phyloP scores from a whole-genome alignment of 768 basidiomycete genomes.

The Collybia sp. region DNA sequence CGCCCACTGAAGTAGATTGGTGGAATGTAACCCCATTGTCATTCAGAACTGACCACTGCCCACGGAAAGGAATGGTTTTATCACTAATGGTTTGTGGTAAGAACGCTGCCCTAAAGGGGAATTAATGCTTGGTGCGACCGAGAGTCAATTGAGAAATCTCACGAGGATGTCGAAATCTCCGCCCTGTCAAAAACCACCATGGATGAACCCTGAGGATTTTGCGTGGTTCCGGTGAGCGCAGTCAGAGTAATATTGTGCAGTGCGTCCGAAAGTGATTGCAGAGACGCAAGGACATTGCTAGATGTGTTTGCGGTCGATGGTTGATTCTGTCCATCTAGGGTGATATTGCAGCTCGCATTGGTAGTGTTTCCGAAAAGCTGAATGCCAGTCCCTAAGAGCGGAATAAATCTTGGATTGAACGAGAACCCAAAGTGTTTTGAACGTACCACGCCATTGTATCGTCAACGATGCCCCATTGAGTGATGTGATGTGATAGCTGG shows the following conservation, averaged over 20 bases:
- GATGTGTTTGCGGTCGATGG: conserved; percentile 12
- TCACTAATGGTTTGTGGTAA: conserved; percentile 36
- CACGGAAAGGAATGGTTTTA: conserved; percentile 42
- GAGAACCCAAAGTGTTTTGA: not conserved
- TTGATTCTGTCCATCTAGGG: conserved; percentile 42
- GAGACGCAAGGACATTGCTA: conserved; percentile 40
- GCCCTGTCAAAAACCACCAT: conserved; percentile 57
- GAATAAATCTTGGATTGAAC: not conserved
- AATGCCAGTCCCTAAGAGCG: conserved; percentile 55
- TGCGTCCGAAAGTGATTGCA: conserved; percentile 40
- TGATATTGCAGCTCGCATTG: conserved; percentile 38
- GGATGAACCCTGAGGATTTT: conserved; percentile 20
- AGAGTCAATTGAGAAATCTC: conserved; percentile 30
- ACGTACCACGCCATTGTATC: conserved; percentile 61
- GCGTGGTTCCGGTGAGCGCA: conserved; percentile 12
- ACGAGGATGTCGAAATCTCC: conserved; percentile 36
- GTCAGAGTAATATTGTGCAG: conserved; percentile 51
- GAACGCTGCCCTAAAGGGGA: conserved; percentile 8
- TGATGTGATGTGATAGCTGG: conserved; percentile 60
- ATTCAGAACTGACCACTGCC: conserved; percentile 46
- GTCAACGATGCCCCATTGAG: conserved; percentile 50
- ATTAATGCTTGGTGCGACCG: not conserved
- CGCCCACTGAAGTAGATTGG: conserved; percentile 34
- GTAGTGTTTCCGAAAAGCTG: conserved; percentile 50
- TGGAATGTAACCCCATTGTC: conserved; percentile 13